A percentile compares a stretch with the other conserved stretches of the same genome.
Conservation (phyloP, 352 stramenopile species). For the Phytophthora crassamura region DNA sequence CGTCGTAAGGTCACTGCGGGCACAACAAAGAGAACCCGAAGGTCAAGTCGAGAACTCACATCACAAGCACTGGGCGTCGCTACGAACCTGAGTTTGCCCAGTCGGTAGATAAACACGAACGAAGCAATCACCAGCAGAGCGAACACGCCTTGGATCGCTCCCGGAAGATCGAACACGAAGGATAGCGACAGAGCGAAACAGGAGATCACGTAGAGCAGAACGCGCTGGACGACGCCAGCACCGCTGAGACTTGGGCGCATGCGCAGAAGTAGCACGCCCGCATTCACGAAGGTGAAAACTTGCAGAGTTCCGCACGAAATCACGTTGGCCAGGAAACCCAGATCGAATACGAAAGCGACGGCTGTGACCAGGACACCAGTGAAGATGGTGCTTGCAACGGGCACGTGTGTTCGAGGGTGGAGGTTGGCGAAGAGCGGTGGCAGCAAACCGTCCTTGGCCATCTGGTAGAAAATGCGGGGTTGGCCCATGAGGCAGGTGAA, state of each 20-base stretch:
- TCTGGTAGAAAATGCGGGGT: conserved; percentile 93
- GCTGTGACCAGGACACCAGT: conserved; percentile 81
- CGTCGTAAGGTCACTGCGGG: conserved; percentile 29
- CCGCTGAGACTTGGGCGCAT: conserved; percentile 58
- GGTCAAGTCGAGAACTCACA: too few relatives aligned
- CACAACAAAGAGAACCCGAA: not conserved
- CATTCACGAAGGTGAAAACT: conserved; percentile 95
- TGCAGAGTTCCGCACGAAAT: conserved; percentile 93
- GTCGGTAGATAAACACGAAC: conserved; percentile 59
- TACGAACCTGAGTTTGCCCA: conserved; percentile 65
- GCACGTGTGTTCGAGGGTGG: conserved; percentile 68
- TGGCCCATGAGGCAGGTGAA: conserved; percentile 94
- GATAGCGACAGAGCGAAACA: conserved; percentile 72
- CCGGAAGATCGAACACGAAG: conserved; percentile 72
- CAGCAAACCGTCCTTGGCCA: conserved; percentile 87
- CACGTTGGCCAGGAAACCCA: conserved; percentile 92
- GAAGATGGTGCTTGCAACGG: conserved; percentile 87
- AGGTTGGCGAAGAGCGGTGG: conserved; percentile 70
- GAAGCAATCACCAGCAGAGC: conserved; percentile 42
- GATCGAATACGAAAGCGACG: conserved; percentile 90
- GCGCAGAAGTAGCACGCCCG: conserved; percentile 86
- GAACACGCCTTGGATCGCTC: conserved; percentile 46
- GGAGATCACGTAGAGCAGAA: conserved; percentile 66
- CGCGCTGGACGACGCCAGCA: conserved; percentile 50
- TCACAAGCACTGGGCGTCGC: too few relatives aligned